phyloP scores from a whole-genome alignment of 805 yeast species.

The Metschnikowia orientalis region DNA sequence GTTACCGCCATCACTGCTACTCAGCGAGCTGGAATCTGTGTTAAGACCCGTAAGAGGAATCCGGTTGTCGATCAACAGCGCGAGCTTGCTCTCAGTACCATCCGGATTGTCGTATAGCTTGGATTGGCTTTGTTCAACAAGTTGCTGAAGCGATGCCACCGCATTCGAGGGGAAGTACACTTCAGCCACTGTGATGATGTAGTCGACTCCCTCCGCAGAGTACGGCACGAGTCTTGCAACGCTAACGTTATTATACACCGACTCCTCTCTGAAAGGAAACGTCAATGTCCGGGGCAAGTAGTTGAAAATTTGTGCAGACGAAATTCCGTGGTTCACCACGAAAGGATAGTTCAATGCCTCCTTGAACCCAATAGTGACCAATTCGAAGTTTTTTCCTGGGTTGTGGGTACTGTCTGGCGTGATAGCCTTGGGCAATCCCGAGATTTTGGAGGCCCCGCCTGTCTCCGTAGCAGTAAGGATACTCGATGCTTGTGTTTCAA shows the following conservation, averaged over 20 bases:
- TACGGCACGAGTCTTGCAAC: slow-evolving; percentile 76
- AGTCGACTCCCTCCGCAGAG: slow-evolving; percentile 46
- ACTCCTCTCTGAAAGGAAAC: slow-evolving; percentile 50
- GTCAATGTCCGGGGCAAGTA: slow-evolving; percentile 73
- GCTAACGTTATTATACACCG: slow-evolving; percentile 37
- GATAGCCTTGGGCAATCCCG: slow-evolving; percentile 72
- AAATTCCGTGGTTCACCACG: slow-evolving; percentile 64
- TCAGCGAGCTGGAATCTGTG: slow-evolving; percentile 12
- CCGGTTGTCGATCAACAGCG: slow-evolving; percentile 66
- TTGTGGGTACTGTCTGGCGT: slow-evolving; percentile 56
- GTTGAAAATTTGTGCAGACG: slow-evolving; percentile 82
- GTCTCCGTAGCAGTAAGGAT: slow-evolving; percentile 14
- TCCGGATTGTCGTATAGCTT: slow-evolving; percentile 56
- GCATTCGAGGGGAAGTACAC: slow-evolving; percentile 67
- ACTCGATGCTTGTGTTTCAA: slow-evolving; percentile 13
- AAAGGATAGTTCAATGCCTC: slow-evolving; percentile 77
- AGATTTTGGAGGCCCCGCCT: slow-evolving; percentile 22
- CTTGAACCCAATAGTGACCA: slow-evolving; percentile 76
- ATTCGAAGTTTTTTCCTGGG: slow-evolving; percentile 43
- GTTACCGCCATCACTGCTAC: slow-evolving; percentile 16
- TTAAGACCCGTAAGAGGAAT: slow-evolving; percentile 52
- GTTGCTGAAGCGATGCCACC: slow-evolving; percentile 45
- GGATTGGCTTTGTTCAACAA: slow-evolving; percentile 51
- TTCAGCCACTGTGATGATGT: slow-evolving; percentile 84
- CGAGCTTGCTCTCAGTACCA: slow-evolving; percentile 52